phyloP scores from a whole-genome alignment of 768 basidiomycete species.

The Termitomyces sp. region DNA sequence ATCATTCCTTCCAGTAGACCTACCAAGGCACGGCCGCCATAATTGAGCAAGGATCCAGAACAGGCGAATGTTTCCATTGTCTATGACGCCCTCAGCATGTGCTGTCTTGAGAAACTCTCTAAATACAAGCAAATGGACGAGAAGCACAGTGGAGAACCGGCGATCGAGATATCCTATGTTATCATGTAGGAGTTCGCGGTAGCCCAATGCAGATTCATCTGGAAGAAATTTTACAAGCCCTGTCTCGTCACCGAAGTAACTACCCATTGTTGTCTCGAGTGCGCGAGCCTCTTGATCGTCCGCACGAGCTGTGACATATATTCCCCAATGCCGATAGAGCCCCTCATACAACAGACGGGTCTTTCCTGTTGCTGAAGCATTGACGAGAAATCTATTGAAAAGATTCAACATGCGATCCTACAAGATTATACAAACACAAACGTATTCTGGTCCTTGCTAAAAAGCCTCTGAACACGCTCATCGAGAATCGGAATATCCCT shows the following conservation, averaged over 20 bases:
- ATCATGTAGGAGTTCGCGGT: not conserved
- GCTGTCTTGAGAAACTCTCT: not conserved
- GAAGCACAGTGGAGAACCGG: not conserved
- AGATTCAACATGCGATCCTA: not conserved
- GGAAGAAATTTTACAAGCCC: not conserved
- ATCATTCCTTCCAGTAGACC: no score
- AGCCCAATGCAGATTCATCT: not conserved
- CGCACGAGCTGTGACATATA: not conserved
- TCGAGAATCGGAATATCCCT: no score
- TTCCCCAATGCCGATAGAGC: not conserved
- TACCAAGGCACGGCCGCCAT: not conserved
- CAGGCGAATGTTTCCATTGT: not conserved
- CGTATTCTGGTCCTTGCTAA: not conserved
- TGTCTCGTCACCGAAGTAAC: not conserved
- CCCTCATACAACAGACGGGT: not conserved
- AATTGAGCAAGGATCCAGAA: slow-evolving; percentile 1
- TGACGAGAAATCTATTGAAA: not conserved
- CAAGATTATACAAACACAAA: not conserved
- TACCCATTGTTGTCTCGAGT: not conserved
- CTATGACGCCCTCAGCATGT: not conserved
- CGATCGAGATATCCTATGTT: not conserved
- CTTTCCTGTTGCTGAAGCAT: not conserved
- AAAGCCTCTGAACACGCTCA: no score
- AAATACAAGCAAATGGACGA: not conserved
- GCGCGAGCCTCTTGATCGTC: not conserved